phyloP scores from a whole-genome alignment of 257 asterid genomes.

The Solanum megistacrolobum region DNA sequence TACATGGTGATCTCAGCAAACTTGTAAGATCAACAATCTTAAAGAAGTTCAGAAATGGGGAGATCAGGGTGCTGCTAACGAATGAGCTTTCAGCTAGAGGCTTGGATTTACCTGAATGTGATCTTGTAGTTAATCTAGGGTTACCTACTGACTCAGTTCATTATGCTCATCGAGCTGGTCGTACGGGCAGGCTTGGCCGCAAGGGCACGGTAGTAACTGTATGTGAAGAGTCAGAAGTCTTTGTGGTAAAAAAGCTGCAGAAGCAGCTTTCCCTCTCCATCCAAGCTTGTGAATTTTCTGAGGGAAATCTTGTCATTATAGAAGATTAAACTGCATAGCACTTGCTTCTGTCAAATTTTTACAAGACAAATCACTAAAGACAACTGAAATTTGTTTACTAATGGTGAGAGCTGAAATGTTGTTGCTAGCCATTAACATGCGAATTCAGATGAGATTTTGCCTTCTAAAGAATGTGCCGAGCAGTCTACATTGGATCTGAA shows the following conservation, averaged over 20 bases:
- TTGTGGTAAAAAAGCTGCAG: slow-evolving; percentile 70
- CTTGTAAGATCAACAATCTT: slow-evolving; percentile 70
- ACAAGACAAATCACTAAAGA: background rate
- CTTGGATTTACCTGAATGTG: slow-evolving; percentile 89
- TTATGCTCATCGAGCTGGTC: slow-evolving; percentile 94
- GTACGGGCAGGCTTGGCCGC: slow-evolving; percentile 91
- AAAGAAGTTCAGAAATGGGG: slow-evolving; percentile 70
- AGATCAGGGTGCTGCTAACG: slow-evolving; percentile 70
- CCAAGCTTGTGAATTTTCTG: slow-evolving; percentile 59
- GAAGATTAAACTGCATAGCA: slow-evolving; percentile 31
- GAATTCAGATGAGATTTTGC: background rate
- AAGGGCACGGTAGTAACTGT: slow-evolving; percentile 74
- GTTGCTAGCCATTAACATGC: background rate
- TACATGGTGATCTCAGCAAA: slow-evolving; percentile 85
- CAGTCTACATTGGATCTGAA: background rate
- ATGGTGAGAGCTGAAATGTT: background rate
- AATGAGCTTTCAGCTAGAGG: slow-evolving; percentile 97
- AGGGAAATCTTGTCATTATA: slow-evolving; percentile 58
- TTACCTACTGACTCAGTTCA: slow-evolving; percentile 85
- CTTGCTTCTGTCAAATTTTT: background rate
- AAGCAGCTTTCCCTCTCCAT: slow-evolving; percentile 73
- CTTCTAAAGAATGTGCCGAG: background rate
- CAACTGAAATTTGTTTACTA: background rate
- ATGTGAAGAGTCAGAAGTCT: slow-evolving; percentile 83
- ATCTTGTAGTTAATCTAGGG: slow-evolving; percentile 87